Evolutionary conservation across 2,329 filamentous ascomycete species (phyloP).

Genomic region (Trichoderma sp.): DNA sequence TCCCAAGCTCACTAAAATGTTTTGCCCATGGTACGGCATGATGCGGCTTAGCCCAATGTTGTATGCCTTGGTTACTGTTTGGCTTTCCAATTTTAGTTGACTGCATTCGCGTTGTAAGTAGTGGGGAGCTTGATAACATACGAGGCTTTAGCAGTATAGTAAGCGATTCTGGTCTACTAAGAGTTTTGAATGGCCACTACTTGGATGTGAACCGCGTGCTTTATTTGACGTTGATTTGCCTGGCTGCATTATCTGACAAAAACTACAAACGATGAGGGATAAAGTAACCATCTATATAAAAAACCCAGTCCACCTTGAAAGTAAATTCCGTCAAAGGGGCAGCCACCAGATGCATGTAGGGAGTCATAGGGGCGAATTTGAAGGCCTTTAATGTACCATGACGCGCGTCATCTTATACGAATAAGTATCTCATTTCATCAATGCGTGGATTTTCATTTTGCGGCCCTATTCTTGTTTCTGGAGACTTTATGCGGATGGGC

Average conservation of each 20-base stretch:
- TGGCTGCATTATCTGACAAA: too few relatives aligned
- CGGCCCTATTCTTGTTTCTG: not conserved
- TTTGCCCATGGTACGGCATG: conserved; percentile 5
- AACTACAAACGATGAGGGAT: not conserved
- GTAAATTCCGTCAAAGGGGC: not conserved
- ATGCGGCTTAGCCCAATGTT: not conserved
- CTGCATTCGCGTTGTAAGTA: not conserved
- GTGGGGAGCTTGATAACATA: not conserved
- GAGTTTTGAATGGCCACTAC: not conserved
- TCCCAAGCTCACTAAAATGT: conserved; percentile 3
- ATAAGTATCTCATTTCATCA: not conserved
- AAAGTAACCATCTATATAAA: not conserved
- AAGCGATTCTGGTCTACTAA: not conserved
- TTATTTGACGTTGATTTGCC: not conserved
- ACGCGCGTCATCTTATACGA: not conserved
- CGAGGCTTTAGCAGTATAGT: not conserved
- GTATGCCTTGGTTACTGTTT: not conserved
- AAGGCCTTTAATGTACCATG: not conserved
- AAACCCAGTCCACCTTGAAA: not conserved
- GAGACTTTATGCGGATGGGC: too few relatives aligned
- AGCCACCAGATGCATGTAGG: not conserved
- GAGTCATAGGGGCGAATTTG: not conserved
- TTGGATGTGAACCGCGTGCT: not conserved
- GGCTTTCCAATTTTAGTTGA: not conserved
- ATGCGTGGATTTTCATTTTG: not conserved